A percentile compares a stretch with the other conserved stretches of the same genome.
Evolutionary conservation across 2,329 filamentous ascomycete genomes (phyloP).

Genomic region (Kalaharituber pfeilii): DNA sequence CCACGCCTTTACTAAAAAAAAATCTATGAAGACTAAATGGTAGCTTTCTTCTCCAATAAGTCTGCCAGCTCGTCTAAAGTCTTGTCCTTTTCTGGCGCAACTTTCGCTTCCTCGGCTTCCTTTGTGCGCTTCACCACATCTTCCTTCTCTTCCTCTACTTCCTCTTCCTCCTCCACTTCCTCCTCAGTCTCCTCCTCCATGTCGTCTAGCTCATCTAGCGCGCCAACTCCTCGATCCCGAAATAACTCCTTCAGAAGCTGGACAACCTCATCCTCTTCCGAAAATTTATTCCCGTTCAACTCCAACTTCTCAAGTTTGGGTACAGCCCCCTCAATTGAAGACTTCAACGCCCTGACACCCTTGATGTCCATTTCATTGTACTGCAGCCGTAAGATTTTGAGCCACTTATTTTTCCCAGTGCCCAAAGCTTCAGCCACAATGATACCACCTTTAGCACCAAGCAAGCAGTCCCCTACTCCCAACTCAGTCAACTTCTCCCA

Average conservation of each 20-base stretch:
- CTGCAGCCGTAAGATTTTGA: slow-evolving; percentile 69
- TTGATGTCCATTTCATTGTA: slow-evolving; percentile 83
- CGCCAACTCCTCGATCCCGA: slow-evolving; percentile 47
- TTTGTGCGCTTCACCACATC: slow-evolving; percentile 49
- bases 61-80: slow-evolving; percentile 21
- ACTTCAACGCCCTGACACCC: slow-evolving; percentile 53
- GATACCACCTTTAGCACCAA: slow-evolving; percentile 59
- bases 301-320: slow-evolving; percentile 71
- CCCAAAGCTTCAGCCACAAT: slow-evolving; percentile 56
- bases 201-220: slow-evolving; percentile 73
- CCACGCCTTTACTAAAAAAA: slow-evolving; percentile 1
- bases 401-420: slow-evolving; percentile 56
- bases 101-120: slow-evolving; percentile 54
- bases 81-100: slow-evolving; percentile 29
- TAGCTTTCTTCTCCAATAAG: slow-evolving; percentile 9
- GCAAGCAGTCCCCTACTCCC: slow-evolving; percentile 72
- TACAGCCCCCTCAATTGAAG: slow-evolving; percentile 49
- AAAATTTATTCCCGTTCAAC: slow-evolving; percentile 89
- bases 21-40: neutral
- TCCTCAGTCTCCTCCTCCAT: slow-evolving; percentile 59
- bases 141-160: slow-evolving; percentile 48
- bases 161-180: slow-evolving; percentile 49
- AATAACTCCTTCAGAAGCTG: slow-evolving; percentile 60
- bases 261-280: slow-evolving; percentile 65
- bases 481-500: slow-evolving; percentile 70